Conservation (phyloP, 306 rosid species). For the Glycine soja region DNA sequence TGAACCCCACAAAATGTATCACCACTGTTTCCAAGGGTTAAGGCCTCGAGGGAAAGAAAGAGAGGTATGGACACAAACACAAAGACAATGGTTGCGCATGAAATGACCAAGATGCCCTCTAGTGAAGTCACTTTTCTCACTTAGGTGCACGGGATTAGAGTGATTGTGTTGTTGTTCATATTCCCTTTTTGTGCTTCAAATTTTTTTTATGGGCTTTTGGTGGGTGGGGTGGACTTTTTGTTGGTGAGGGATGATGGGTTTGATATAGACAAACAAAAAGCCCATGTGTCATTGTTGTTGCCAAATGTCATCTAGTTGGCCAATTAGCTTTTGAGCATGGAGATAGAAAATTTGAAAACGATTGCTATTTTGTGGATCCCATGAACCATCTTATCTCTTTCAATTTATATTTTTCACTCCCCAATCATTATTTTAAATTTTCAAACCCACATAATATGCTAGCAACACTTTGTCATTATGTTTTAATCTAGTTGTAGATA, state of each 20-base stretch:
- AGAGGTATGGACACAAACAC: not conserved
- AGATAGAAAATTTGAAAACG: conserved; percentile 45
- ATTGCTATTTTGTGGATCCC: conserved; percentile 31
- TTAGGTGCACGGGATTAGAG: conserved; percentile 50
- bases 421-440: conserved; percentile 29
- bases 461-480: not conserved
- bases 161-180: conserved; percentile 24
- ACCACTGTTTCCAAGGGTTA: not conserved
- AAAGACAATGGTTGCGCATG: not conserved
- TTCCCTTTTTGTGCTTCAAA: conserved; percentile 12
- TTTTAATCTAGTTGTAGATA: not conserved
- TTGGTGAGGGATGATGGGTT: conserved; percentile 36
- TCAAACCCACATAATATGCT: not conserved
- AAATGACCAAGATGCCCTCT: conserved; percentile 29
- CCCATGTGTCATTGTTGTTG: conserved; percentile 45
- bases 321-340: conserved; percentile 36
- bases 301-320: conserved; percentile 42
- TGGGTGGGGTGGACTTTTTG: conserved; percentile 39
- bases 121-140: conserved; percentile 3
- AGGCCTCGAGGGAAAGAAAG: no score
- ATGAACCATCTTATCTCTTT: conserved; percentile 43
- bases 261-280: conserved; percentile 47
- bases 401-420: conserved; percentile 5
- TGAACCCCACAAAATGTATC: conserved; percentile 38
- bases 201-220: conserved; percentile 42